These are phyloP conservation scores for Penicillium taxi DNA, from an alignment of 495 filamentous ascomycete species.

Conservation along the genomic window DNA sequence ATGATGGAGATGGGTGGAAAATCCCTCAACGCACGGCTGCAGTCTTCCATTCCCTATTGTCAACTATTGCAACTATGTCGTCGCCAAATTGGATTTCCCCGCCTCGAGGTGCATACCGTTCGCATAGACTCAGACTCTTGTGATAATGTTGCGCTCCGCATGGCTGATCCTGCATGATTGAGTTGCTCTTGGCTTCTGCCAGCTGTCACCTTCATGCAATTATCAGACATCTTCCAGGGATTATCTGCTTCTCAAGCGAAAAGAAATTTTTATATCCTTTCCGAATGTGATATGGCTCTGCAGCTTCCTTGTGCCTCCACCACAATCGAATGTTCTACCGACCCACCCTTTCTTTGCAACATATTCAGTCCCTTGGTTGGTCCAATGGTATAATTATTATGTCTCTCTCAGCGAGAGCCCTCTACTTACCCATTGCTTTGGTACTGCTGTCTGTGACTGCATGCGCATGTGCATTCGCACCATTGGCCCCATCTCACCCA, in stretches of 20 bases:
- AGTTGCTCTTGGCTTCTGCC: constrained; percentile 27
- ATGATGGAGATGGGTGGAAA: constrained; percentile 29
- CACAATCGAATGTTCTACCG: constrained; percentile 8
- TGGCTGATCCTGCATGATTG: constrained; percentile 36
- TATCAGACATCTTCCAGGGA: constrained; percentile 23
- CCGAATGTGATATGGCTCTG: constrained; percentile 16
- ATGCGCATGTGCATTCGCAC: constrained; percentile 13
- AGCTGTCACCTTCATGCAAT: constrained; percentile 37
- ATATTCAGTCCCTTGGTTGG: constrained; percentile 18
- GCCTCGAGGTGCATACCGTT: constrained; percentile 27
- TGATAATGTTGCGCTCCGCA: constrained; percentile 25
- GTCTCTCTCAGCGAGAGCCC: constrained; percentile 9
- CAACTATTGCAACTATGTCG: constrained; percentile 30
- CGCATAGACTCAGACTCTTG: constrained; percentile 20
- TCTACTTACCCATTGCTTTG: constrained; percentile 8
- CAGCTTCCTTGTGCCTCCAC: constrained; percentile 18
- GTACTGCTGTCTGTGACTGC: constrained; percentile 18
- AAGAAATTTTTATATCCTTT: constrained; percentile 13
- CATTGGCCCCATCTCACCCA: constrained; percentile 9
- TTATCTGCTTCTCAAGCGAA: constrained; percentile 24
- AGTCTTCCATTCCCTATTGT: constrained; percentile 19
- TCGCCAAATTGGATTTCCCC: constrained; percentile 29
- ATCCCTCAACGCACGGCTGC: constrained; percentile 36
- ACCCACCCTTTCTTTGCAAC: constrained; percentile 3
- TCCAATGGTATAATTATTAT: constrained; percentile 14